phyloP scores from a whole-genome alignment of 768 basidiomycete genomes.

The Panellus pusillus region DNA sequence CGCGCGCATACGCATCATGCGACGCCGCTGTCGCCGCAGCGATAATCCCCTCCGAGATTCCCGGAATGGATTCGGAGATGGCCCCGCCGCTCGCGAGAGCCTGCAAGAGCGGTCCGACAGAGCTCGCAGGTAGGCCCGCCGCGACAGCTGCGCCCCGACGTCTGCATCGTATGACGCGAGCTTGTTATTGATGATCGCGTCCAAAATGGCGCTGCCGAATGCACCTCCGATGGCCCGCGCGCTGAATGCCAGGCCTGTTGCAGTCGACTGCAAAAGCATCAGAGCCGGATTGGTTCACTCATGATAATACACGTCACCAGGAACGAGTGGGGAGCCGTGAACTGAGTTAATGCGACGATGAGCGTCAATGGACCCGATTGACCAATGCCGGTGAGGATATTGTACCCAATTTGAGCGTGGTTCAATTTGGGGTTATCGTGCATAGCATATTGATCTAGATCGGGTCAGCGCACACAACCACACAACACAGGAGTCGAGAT shows the following conservation, averaged over 20 bases:
- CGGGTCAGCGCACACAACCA: background rate
- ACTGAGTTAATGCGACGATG: conserved; percentile 21
- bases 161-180: conserved; percentile 17
- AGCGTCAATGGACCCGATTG: conserved; percentile 23
- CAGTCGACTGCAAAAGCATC: conserved; percentile 15
- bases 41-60: conserved; percentile 6
- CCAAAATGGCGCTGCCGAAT: conserved; percentile 21
- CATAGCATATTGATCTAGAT: conserved; percentile 20
- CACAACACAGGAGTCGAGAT: background rate
- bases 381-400: conserved; percentile 20
- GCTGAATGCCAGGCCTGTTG: conserved; percentile 22
- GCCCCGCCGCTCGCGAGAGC: conserved; percentile 8
- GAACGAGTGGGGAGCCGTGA: conserved; percentile 22
- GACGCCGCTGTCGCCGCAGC: conserved; percentile 11
- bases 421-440: conserved; percentile 23
- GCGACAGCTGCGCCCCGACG: conserved; percentile 20
- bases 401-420: conserved; percentile 21
- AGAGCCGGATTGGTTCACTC: background rate
- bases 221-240: conserved; percentile 23
- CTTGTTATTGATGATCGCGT: conserved; percentile 24
- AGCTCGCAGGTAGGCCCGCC: conserved; percentile 12
- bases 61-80: conserved; percentile 2
- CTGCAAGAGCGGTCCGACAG: conserved; percentile 13
- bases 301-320: background rate
- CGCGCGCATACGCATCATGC: conserved; percentile 16